A percentile compares a stretch with the other conserved stretches of the same genome.
phyloP scores from a whole-genome alignment of 2,329 filamentous ascomycete species.

The Rachicladosporium sp. region DNA sequence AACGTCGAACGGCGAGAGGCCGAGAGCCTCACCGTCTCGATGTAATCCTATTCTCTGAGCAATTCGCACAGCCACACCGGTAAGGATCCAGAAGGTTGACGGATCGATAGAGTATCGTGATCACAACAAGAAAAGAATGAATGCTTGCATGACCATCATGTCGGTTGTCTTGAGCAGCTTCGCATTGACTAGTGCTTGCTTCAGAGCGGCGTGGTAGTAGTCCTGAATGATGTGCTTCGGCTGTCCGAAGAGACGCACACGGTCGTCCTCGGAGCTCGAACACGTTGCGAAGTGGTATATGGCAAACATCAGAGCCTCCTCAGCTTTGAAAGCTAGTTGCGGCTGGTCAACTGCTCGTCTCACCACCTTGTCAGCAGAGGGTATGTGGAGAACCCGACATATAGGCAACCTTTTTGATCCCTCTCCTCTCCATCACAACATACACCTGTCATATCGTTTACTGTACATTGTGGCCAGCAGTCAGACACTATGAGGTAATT shows the following conservation, averaged over 20 bases:
- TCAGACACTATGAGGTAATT: too few relatives aligned
- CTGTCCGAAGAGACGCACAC: constrained; percentile 35
- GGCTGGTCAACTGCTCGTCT: constrained; percentile 29
- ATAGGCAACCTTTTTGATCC: constrained; percentile 32
- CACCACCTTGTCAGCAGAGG: constrained; percentile 40
- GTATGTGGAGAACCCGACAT: constrained; percentile 58
- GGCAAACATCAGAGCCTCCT: constrained; percentile 47
- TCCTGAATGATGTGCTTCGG: constrained; percentile 37
- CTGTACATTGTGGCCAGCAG: too few relatives aligned
- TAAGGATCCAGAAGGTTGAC: constrained; percentile 51
- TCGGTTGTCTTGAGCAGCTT: constrained; percentile 56
- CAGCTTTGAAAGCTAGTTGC: constrained; percentile 45
- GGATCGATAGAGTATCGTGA: constrained; percentile 31
- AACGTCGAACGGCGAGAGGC: constrained; percentile 42
- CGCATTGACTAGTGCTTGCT: constrained; percentile 54
- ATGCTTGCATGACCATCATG: constrained; percentile 53
- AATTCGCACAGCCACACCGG: constrained; percentile 48
- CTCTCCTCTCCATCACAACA: too few relatives aligned
- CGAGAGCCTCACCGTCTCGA: constrained; percentile 41
- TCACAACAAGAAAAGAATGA: constrained; percentile 46
- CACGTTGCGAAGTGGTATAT: constrained; percentile 48
- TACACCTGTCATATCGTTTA: too few relatives aligned
- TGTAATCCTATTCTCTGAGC: constrained; percentile 50
- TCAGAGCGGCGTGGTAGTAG: constrained; percentile 34
- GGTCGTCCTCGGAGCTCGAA: constrained; percentile 37